Conservation (phyloP, 352 stramenopile species). For the Pythium apleroticum region DNA sequence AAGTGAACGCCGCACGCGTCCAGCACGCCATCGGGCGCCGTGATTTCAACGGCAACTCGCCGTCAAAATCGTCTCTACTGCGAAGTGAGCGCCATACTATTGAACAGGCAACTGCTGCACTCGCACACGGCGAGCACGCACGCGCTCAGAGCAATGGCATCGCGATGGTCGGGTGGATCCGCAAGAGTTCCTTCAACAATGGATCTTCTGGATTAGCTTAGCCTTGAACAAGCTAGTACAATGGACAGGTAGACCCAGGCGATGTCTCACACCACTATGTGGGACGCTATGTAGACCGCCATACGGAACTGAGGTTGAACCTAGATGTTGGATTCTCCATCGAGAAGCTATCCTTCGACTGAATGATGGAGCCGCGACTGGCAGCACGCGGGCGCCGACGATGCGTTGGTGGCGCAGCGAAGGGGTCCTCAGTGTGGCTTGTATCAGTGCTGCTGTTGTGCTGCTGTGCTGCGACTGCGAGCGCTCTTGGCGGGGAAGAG, state of each 20-base stretch:
- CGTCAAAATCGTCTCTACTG: slow-evolving; percentile 31
- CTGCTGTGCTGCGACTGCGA: not conserved
- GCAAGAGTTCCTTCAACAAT: slow-evolving; percentile 6
- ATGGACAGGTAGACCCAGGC: too few species aligned
- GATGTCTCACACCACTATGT: slow-evolving; percentile 2
- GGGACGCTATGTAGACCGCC: not conserved
- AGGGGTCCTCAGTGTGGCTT: not conserved
- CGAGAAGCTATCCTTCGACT: not conserved
- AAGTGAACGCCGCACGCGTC: slow-evolving; percentile 44
- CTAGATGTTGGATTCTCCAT: slow-evolving; percentile 2
- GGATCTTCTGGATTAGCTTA: slow-evolving; percentile 11
- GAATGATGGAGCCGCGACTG: not conserved
- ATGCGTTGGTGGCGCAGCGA: not conserved
- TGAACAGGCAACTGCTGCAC: slow-evolving; percentile 30
- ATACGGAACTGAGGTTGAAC: not conserved
- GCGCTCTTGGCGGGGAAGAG: not conserved
- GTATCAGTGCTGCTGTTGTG: not conserved
- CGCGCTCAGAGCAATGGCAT: slow-evolving; percentile 10
- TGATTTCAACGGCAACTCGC: slow-evolving; percentile 4
- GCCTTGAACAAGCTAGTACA: not conserved
- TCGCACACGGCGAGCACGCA: slow-evolving; percentile 24
- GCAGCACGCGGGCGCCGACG: not conserved
- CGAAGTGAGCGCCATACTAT: slow-evolving; percentile 39
- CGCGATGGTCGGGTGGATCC: slow-evolving; percentile 3
- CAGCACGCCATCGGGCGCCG: slow-evolving; percentile 45